A percentile compares a stretch with the other conserved stretches of the same genome.
These are phyloP conservation scores for Lactifluus pinguis DNA, from an alignment of 768 basidiomycete species.

Conservation along the genomic window DNA sequence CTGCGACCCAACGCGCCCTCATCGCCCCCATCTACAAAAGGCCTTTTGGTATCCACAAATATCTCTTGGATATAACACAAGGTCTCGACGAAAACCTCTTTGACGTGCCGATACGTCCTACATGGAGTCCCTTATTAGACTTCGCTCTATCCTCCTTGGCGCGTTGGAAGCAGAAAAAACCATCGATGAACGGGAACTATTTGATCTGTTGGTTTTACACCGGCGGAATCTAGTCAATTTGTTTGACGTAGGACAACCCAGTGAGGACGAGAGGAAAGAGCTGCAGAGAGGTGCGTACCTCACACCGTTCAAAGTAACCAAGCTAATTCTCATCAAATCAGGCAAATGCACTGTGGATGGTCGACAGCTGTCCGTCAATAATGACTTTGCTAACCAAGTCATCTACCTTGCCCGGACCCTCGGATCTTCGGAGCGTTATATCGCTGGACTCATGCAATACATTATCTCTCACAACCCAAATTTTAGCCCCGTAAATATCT, in stretches of 20 bases:
- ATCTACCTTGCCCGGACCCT: conserved; percentile 76
- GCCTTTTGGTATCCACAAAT: not conserved
- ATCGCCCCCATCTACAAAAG: not conserved
- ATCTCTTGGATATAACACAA: too few relatives aligned
- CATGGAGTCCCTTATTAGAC: conserved; percentile 55
- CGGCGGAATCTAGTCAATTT: conserved; percentile 53
- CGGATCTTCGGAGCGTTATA: conserved; percentile 71
- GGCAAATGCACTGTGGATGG: conserved; percentile 60
- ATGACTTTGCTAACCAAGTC: conserved; percentile 70
- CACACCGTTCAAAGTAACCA: not conserved
- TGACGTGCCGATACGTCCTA: not conserved
- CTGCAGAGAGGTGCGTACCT: conserved; percentile 49
- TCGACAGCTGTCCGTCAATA: conserved; percentile 60
- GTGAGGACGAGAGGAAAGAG: conserved; percentile 56
- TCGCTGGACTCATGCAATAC: conserved; percentile 58
- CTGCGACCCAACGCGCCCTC: not conserved
- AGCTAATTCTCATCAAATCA: conserved; percentile 24
- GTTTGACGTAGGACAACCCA: conserved; percentile 56
- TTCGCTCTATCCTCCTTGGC: conserved; percentile 44
- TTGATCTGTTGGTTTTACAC: conserved; percentile 63
- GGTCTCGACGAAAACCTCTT: not conserved
- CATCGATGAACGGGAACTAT: conserved; percentile 62
- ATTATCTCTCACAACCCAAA: conserved; percentile 61
- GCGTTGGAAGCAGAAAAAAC: conserved; percentile 37
- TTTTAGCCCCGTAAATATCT: conserved; percentile 41